A percentile compares a stretch with the other conserved stretches of the same genome.
Evolutionary conservation across 106 monocot species (phyloP).

Genomic region (Dioscorea zingiberensis): DNA sequence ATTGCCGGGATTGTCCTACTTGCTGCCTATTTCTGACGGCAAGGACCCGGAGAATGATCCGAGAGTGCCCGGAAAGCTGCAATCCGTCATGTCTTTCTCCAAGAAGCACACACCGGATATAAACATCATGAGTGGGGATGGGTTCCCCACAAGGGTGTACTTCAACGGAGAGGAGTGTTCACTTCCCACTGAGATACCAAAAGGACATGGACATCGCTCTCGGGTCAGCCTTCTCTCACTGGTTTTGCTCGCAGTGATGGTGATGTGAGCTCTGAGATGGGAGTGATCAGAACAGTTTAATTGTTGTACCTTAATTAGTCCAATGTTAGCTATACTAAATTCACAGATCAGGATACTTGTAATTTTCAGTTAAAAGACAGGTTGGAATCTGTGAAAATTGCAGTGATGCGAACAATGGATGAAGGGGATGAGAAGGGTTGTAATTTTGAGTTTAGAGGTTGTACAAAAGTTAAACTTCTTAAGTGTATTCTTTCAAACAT

Average conservation of each 20-base stretch:
- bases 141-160: constrained; percentile 71
- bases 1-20: constrained; percentile 40
- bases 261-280: neutral
- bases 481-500: too few species aligned
- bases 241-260: constrained; percentile 1
- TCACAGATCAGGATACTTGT: too few species aligned
- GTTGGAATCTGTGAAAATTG: too few species aligned
- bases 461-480: too few species aligned
- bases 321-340: too few species aligned
- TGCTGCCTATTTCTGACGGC: constrained; percentile 43
- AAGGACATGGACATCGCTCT: neutral
- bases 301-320: too few species aligned
- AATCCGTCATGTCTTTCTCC: constrained; percentile 58
- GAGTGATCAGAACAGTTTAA: too few species aligned
- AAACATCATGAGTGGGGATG: constrained; percentile 47
- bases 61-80: constrained; percentile 66
- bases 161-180: constrained; percentile 96
- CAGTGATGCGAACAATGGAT: too few species aligned
- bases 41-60: constrained; percentile 23
- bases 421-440: too few species aligned
- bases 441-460: too few species aligned
- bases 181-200: constrained; percentile 47
- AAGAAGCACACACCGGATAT: constrained; percentile 55
- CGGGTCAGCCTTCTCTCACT: constrained; percentile 1
- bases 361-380: too few species aligned